phyloP scores from a whole-genome alignment of 441 rosid genomes.

The Pelargonium cotyledonis region DNA sequence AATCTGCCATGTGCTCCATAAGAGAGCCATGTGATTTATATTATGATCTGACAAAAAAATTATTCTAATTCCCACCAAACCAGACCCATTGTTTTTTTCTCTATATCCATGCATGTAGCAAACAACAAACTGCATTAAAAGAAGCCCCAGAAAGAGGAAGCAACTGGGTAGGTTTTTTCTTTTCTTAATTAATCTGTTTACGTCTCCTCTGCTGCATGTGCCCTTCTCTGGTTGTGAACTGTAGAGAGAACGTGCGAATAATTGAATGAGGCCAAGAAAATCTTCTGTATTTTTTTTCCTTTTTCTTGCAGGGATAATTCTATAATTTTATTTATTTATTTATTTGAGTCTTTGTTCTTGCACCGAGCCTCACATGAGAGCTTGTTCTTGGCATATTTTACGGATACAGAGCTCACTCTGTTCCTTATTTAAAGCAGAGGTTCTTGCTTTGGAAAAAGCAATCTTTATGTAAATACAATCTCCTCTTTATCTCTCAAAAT shows the following conservation, averaged over 20 bases:
- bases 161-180: slow-evolving; percentile 23
- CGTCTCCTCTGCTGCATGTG: slow-evolving; percentile 28
- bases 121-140: slow-evolving; percentile 7
- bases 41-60: too few relatives aligned
- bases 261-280: slow-evolving; percentile 33
- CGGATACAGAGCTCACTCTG: slow-evolving; percentile 4
- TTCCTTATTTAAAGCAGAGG: slow-evolving; percentile 38
- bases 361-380: slow-evolving; percentile 44
- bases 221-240: neutral
- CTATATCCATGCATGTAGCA: too few relatives aligned
- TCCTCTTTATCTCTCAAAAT: neutral
- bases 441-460: slow-evolving; percentile 27
- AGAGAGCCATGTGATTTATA: too few relatives aligned
- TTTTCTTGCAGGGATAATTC: slow-evolving; percentile 17
- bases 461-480: slow-evolving; percentile 13
- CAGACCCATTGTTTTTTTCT: too few relatives aligned
- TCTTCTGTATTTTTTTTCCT: neutral
- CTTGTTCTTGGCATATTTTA: slow-evolving; percentile 24
- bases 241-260: slow-evolving; percentile 45
- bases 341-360: slow-evolving; percentile 7
- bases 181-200: slow-evolving; percentile 25
- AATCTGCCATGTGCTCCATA: too few relatives aligned
- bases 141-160: slow-evolving; percentile 9
- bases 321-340: neutral
- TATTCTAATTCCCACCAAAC: too few relatives aligned